These are phyloP conservation scores for Solanum virginianum DNA, from an alignment of 257 asterid genomes.

Conservation along the genomic window DNA sequence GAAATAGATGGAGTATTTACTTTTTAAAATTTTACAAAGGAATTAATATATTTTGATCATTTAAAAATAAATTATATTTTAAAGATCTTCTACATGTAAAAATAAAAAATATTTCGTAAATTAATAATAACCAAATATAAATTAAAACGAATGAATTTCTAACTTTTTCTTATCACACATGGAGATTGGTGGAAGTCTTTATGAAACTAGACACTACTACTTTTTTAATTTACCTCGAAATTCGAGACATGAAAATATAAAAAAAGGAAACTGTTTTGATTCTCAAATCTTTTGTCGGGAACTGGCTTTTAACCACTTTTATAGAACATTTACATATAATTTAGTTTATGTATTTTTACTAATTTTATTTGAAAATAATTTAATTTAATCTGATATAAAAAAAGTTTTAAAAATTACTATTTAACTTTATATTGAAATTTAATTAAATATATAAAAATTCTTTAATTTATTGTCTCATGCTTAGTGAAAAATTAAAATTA, in stretches of 20 bases:
- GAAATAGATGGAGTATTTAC: too few relatives aligned
- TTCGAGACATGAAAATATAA: neutral
- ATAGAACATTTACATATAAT: neutral
- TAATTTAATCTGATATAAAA: too few relatives aligned
- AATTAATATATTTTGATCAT: neutral
- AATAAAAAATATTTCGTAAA: too few relatives aligned
- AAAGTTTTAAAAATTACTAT: too few relatives aligned
- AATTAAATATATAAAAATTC: too few relatives aligned
- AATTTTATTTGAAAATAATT: too few relatives aligned
- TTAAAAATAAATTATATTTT: neutral
- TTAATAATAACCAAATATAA: neutral
- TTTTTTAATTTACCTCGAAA: neutral
- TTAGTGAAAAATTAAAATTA: too few relatives aligned
- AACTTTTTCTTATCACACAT: neutral
- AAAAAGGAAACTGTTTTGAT: neutral
- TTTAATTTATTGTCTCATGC: too few relatives aligned
- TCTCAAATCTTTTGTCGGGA: neutral
- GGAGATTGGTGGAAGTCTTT: neutral
- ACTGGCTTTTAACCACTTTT: neutral
- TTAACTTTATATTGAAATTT: too few relatives aligned
- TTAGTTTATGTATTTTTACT: neutral
- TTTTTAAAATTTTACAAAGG: rapidly evolving
- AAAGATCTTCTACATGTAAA: too few relatives aligned
- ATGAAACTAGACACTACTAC: neutral
- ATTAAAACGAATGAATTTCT: neutral